These are phyloP conservation scores for Trichocladium uniseriatum DNA, from an alignment of 495 filamentous ascomycete species.

Conservation along the genomic window DNA sequence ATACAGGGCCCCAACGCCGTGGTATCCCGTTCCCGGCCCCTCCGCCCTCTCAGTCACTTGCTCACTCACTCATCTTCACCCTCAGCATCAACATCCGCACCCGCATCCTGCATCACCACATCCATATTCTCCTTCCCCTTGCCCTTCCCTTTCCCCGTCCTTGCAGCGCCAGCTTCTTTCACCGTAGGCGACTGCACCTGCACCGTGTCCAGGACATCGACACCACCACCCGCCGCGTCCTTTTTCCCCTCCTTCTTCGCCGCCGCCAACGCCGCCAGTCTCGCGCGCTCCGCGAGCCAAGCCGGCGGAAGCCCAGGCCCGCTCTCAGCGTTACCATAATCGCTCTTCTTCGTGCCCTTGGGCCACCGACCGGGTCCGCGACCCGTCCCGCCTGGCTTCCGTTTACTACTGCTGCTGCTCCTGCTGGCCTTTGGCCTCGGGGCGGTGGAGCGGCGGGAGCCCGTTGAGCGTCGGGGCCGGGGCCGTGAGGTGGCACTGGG, in stretches of 20 bases:
- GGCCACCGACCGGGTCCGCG: conserved; percentile 44
- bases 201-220: conserved; percentile 27
- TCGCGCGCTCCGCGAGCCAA: conserved; percentile 31
- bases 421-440: conserved; percentile 23
- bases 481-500: conserved; percentile 16
- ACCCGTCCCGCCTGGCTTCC: conserved; percentile 45
- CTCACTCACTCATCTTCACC: not conserved
- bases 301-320: conserved; percentile 46
- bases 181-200: conserved; percentile 1
- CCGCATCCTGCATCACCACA: conserved; percentile 16
- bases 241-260: conserved; percentile 9
- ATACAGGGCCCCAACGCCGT: not conserved
- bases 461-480: conserved; percentile 17
- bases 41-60: not conserved
- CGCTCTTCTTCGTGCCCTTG: conserved; percentile 48
- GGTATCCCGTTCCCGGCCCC: not conserved
- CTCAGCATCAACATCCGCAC: conserved; percentile 4
- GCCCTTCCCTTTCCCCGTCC: conserved; percentile 1
- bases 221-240: conserved; percentile 2
- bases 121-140: conserved; percentile 7
- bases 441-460: conserved; percentile 18
- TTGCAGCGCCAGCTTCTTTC: not conserved
- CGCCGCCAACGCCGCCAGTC: conserved; percentile 13
- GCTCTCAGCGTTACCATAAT: conserved; percentile 48
- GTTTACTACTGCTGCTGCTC: conserved; percentile 24